Percentiles rank a stretch among this genome's conserved stretches.
These are phyloP conservation scores for Echinosophora koreensis DNA, from an alignment of 306 rosid genomes.

Conservation along the genomic window DNA sequence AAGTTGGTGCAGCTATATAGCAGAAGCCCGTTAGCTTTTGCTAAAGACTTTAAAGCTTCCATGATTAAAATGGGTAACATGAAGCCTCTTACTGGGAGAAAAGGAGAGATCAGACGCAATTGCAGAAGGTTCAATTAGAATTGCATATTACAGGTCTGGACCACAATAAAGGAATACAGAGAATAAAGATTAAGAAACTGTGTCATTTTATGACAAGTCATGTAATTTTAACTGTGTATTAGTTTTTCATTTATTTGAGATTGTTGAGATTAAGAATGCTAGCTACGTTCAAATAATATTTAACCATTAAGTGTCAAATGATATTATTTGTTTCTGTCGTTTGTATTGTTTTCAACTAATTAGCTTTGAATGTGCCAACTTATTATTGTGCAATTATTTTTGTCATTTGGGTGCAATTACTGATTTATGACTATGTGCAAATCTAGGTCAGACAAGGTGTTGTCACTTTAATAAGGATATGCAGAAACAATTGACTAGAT, in stretches of 20 bases:
- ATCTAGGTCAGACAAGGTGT: too few species aligned
- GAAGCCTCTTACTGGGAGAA: slow-evolving; percentile 46
- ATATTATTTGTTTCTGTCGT: slow-evolving; percentile 15
- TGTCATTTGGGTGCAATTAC: neutral
- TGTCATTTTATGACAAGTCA: neutral
- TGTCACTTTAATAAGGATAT: too few species aligned
- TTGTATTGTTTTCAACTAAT: neutral
- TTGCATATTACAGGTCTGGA: neutral
- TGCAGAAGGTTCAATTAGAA: slow-evolving; percentile 54
- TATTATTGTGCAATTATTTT: neutral
- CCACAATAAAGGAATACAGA: neutral
- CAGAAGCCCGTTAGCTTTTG: slow-evolving; percentile 34
- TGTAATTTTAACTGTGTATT: neutral
- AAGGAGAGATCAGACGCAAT: slow-evolving; percentile 53
- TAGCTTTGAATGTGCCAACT: neutral
- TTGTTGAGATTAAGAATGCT: neutral
- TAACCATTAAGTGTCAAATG: neutral
- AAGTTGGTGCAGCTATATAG: slow-evolving; percentile 47
- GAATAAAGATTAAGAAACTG: neutral
- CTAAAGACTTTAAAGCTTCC: slow-evolving; percentile 52
- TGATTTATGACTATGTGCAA: neutral
- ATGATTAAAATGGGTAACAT: slow-evolving; percentile 61
- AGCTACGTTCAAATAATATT: slow-evolving; percentile 12
- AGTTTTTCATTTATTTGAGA: neutral
- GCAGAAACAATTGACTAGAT: neutral